These are phyloP conservation scores for Aspergillus caelatus DNA, from an alignment of 2,329 filamentous ascomycete species.

Conservation along the genomic window DNA sequence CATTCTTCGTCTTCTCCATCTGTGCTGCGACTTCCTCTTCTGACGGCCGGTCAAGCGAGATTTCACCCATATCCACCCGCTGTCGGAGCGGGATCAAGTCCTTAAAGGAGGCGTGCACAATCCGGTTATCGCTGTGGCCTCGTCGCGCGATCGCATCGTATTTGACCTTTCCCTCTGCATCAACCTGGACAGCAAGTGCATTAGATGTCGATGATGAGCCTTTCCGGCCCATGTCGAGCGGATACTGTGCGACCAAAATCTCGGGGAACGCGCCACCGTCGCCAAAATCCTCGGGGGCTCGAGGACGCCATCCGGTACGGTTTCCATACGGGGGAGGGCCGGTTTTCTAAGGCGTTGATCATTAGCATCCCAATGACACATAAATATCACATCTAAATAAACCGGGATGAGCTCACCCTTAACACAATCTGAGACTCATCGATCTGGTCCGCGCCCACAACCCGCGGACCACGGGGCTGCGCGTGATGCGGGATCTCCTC, in stretches of 20 bases:
- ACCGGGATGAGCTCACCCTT: constrained; percentile 55
- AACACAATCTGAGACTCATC: constrained; percentile 85
- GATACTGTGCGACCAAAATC: constrained; percentile 91
- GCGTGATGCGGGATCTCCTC: constrained; percentile 74
- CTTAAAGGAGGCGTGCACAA: constrained; percentile 95
- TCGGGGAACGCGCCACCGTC: constrained; percentile 97
- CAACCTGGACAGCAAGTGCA: constrained; percentile 88
- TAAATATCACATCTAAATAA: background rate
- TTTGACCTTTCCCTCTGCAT: constrained; percentile 88
- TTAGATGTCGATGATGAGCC: constrained; percentile 70
- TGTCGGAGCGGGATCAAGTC: constrained; percentile 93
- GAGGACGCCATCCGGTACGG: constrained; percentile 86
- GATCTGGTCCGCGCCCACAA: constrained; percentile 76
- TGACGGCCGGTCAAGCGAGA: constrained; percentile 81
- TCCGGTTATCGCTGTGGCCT: constrained; percentile 79
- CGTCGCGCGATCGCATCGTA: constrained; percentile 93
- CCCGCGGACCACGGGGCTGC: constrained; percentile 77
- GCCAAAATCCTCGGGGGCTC: constrained; percentile 86
- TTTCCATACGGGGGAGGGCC: constrained; percentile 88
- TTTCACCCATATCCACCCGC: constrained; percentile 87
- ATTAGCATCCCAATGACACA: background rate
- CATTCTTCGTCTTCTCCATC: constrained; percentile 85
- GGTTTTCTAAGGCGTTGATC: constrained; percentile 57
- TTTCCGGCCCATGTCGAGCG: constrained; percentile 91
- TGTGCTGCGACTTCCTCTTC: constrained; percentile 82